Evolutionary conservation across 2,329 filamentous ascomycete species (phyloP), one percentile per base, ranked within the genome.

Genomic region (Colletotrichum orbiculare): DNA sequence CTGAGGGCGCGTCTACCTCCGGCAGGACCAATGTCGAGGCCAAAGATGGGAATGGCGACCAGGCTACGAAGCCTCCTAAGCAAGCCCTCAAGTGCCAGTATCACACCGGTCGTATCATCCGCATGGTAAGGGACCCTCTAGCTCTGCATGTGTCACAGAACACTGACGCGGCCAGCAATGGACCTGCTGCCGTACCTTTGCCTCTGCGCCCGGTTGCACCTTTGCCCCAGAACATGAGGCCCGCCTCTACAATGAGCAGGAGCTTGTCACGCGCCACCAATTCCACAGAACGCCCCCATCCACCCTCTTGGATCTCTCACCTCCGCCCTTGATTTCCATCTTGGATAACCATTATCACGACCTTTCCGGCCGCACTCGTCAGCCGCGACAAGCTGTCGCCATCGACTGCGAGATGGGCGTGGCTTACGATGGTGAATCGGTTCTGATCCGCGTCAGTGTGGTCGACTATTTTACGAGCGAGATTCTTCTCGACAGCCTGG

Each of bases 341-440:
- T 47, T 25, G 37, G 47, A 49, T 6, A 13, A 13, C 34, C 8
- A 13, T 12, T 9, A 15, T 2, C 17, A 43, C 56, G 17, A 42
- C 15, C 11, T 12, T 25, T 38, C 33, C 8, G 45, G 52, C 15
- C 15, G 4, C 15, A 33, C 39, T 4, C 41, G 64, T 43, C 48
- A 53, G 42, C 35, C 50, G 15, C 56, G 58, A 63, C 60, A 13
- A 34, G 75, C 71, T 2, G 78, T 87, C 3, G 82, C 80, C 0
- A 73, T 88, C 4, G 84, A 87, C 66, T 87, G 85, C 67, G 85
- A 87, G 67, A 87, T 87, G 83, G 84, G 85, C 13, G 78, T 75
- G 0, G 74, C 81, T 2, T 68, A 69, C 8, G 73, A 73, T 6
- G 79, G 81, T 7, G 82, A 87, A 9, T 72, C 74, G 0, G 84